Evolutionary conservation across 1,284 basidiomycete species (phyloP).

Genomic region (Tetrapyrgos nigripes): DNA sequence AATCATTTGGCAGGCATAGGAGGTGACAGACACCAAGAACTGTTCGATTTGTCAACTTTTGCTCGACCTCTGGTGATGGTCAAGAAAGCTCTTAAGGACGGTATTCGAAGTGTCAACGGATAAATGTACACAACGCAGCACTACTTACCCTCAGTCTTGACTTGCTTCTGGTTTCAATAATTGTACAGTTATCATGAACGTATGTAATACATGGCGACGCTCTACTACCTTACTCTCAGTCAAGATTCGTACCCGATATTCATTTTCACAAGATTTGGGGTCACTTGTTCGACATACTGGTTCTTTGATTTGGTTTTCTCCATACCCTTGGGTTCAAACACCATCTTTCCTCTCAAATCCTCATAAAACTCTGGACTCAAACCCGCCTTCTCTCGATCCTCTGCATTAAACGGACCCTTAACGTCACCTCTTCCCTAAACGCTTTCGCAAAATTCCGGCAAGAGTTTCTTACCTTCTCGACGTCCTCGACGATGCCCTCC

Average conservation of each 20-base stretch:
- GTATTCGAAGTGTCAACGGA: too few species aligned
- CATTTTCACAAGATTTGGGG: neutral
- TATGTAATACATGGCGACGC: neutral
- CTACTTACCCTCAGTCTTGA: too few species aligned
- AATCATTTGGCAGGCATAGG: too few species aligned
- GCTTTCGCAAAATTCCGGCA: slow-evolving; percentile 70
- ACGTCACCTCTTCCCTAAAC: slow-evolving; percentile 83
- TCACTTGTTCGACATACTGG: neutral
- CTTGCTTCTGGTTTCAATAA: too few species aligned
- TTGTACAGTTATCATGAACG: too few species aligned
- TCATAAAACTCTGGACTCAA: slow-evolving; percentile 77
- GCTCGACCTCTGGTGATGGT: too few species aligned
- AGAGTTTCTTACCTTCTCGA: too few species aligned
- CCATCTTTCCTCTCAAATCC: slow-evolving; percentile 70
- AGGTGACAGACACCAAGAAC: too few species aligned
- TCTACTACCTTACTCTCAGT: too few species aligned
- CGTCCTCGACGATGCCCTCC: slow-evolving; percentile 41
- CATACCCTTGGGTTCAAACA: neutral
- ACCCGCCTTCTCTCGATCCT: slow-evolving; percentile 79
- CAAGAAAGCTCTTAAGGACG: too few species aligned
- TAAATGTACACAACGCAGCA: too few species aligned
- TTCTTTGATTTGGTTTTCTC: neutral
- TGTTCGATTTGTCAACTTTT: too few species aligned
- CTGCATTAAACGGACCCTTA: slow-evolving; percentile 86
- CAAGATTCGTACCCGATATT: slow-evolving; percentile 1